A percentile compares a stretch with the other conserved stretches of the same genome.
These are phyloP conservation scores for Penicillium chermesinum DNA, from an alignment of 495 filamentous ascomycete genomes.

Conservation along the genomic window DNA sequence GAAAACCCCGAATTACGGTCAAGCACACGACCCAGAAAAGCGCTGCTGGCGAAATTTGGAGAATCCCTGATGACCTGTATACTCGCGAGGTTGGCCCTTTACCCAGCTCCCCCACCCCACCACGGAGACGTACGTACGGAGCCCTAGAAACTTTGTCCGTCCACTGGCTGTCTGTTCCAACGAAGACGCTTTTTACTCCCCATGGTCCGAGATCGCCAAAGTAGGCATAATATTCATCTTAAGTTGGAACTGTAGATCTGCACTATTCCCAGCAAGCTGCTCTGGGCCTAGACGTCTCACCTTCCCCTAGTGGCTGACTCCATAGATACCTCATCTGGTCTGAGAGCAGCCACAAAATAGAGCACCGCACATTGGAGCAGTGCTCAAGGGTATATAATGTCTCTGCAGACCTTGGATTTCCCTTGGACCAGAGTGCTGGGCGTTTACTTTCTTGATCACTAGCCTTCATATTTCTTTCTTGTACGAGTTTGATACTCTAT, in stretches of 20 bases:
- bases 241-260: conserved; percentile 9
- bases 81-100: background rate
- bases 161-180: background rate
- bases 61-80: background rate
- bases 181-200: background rate
- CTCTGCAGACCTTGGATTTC: conserved; percentile 1
- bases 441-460: conserved; percentile 21
- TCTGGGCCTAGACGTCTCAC: conserved; percentile 10
- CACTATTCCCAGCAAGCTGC: conserved; percentile 4
- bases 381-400: conserved; percentile 20
- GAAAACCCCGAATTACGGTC: background rate
- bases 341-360: background rate
- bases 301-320: conserved; percentile 1
- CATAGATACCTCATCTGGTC: background rate
- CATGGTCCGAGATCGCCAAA: background rate
- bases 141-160: background rate
- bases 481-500: conserved; percentile 14
- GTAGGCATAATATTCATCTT: background rate
- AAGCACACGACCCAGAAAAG: background rate
- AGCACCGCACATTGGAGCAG: background rate
- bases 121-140: background rate
- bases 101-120: background rate
- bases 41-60: background rate
- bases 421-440: conserved; percentile 23
- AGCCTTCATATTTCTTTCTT: conserved; percentile 12